Base-by-base conservation (phyloP, 768 basidiomycete genomes). In the Suillus brevipes region DNA sequence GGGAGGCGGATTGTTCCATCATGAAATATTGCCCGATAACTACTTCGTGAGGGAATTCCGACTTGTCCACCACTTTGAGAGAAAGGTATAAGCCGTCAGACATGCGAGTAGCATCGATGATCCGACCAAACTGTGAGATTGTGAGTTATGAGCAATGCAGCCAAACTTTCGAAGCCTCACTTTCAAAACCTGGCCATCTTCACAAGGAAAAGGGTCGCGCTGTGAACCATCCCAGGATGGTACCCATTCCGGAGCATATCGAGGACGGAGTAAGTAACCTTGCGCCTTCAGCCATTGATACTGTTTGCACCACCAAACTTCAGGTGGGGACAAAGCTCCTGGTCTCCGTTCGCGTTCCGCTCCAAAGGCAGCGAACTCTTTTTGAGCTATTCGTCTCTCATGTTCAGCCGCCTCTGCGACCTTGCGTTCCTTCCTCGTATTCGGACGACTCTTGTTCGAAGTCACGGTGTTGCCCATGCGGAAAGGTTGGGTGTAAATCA, bases 211-310 rank as follows among this genome's bases (percentile, higher is more conserved):
- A 6, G 34, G 31, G 16, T 28, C 12, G 2, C 40, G 36, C 0
- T 60, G 53, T 13, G 14, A 66, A 55, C 37, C 18, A 10, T 40
- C 45, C 79, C 79, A 80, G 1, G 78, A 80, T 1, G 77, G 75
- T 8, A 70, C 64, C 79, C 79, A 79, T 36, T 71, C 73, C 1
- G 78, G 78, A 6, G 55, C 34, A 53, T 74, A 79, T 3, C 80
- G 71, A 8, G 73, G 64, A 0, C 78, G 74, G 4, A 81, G 71
- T 34, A 68, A 52, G 60, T 79, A 81, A 8, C 78, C 77, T 13
- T 53, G 60, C 2, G 65, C 65, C 28, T 70, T 59, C 2, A 79
- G 64, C 77, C 78, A 80, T 3, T 52, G 28, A 43, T 76, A 72
- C 61, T 72, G 70, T 37, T 69, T 67, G 3, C 71, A n/a, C 66